Conservation (phyloP, 345 rosid species). For the Bruguiera gymnorhiza region DNA sequence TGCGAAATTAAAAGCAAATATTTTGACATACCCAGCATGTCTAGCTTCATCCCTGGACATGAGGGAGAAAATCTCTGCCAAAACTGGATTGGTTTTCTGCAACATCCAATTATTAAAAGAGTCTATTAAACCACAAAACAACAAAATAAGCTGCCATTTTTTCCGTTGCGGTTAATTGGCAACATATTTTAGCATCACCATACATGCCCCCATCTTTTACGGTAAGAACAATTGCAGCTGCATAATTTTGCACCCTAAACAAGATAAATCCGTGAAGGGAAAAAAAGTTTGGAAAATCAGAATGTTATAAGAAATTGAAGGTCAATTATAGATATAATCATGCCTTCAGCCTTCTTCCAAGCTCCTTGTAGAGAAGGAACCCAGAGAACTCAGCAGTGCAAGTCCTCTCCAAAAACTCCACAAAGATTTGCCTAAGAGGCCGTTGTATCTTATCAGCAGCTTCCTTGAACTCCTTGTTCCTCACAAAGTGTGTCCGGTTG, state of each 20-base stretch:
- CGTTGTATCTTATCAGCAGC: constrained; percentile 94
- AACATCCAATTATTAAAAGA: constrained; percentile 8
- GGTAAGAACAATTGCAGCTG: too few relatives aligned
- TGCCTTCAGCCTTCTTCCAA: constrained; percentile 98
- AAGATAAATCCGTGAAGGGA: neutral
- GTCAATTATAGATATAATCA: neutral
- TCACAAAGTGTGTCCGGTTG: constrained; percentile 94
- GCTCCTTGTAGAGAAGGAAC: constrained; percentile 97
- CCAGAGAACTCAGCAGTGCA: constrained; percentile 99
- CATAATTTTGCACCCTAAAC: too few relatives aligned
- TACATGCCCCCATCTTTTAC: too few relatives aligned
- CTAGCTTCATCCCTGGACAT: constrained; percentile 99
- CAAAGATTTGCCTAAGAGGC: constrained; percentile 84
- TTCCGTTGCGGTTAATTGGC: neutral
- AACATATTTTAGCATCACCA: too few relatives aligned
- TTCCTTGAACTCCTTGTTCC: constrained; percentile 98
- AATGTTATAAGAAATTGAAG: neutral
- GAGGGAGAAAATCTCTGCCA: constrained; percentile 96
- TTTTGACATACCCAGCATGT: constrained; percentile 79
- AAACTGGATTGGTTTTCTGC: constrained; percentile 99
- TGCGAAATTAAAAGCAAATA: neutral
- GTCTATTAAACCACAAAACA: neutral
- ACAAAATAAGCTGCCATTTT: neutral
- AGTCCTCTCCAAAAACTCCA: constrained; percentile 94
- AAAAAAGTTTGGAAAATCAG: neutral